These are phyloP conservation scores for Wickerhamomyces tratensis DNA, from an alignment of 805 yeast species.

Conservation along the genomic window DNA sequence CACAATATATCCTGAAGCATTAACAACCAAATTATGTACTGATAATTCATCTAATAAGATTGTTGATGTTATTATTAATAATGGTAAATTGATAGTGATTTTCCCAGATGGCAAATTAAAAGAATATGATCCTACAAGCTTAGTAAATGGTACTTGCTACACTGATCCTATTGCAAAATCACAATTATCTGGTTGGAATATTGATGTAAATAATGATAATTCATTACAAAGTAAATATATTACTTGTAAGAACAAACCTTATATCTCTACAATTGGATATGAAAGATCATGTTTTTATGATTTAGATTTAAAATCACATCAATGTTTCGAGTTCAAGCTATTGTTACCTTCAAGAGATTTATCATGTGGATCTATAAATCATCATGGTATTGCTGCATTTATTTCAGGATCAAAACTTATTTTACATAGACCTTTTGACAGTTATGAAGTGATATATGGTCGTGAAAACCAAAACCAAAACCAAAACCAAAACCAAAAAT, in stretches of 20 bases:
- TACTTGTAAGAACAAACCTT: conserved; percentile 4
- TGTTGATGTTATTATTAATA: conserved; percentile 12
- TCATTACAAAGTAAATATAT: conserved; percentile 7
- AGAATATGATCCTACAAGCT: conserved; percentile 13
- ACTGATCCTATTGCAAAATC: conserved; percentile 14
- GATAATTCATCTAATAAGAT: conserved; percentile 4
- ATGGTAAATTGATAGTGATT: conserved; percentile 18
- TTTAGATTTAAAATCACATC: conserved; percentile 8
- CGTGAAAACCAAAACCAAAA: too few species aligned
- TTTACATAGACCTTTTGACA: conserved; percentile 16
- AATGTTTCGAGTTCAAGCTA: conserved; percentile 12
- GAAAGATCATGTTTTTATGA: conserved; percentile 17
- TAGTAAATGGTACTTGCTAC: conserved; percentile 25
- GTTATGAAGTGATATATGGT: conserved; percentile 13
- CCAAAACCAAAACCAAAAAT: too few species aligned
- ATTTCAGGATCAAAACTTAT: conserved; percentile 14
- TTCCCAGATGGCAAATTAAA: conserved; percentile 26
- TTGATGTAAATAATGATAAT: neutral
- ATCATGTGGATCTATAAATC: conserved; percentile 14
- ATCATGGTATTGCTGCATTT: conserved; percentile 14
- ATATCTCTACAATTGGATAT: conserved; percentile 13
- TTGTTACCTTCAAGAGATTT: conserved; percentile 11
- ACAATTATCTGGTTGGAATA: conserved; percentile 14
- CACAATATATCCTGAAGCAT: conserved; percentile 22
- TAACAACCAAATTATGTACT: conserved; percentile 6